Conservation (phyloP, 176 grass and related monocot genomes). For the Carex cristatella region DNA sequence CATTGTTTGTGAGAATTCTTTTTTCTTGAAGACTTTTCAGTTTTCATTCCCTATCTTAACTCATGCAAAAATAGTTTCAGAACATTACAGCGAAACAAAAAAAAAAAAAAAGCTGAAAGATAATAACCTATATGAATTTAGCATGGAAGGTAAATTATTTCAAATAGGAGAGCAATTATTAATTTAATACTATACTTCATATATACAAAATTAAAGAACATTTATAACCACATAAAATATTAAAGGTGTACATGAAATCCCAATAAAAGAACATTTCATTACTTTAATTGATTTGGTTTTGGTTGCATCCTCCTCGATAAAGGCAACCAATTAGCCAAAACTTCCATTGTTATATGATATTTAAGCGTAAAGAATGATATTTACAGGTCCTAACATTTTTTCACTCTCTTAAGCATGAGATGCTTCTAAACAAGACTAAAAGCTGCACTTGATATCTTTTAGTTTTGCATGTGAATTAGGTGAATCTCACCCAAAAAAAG, state of each 20-base stretch:
- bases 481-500: not conserved
- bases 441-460: not conserved
- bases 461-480: not conserved
- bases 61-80: no score
- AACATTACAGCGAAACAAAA: no score
- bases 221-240: not conserved
- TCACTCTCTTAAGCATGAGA: not conserved
- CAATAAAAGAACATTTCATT: no score
- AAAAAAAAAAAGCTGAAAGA: no score
- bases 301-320: not conserved
- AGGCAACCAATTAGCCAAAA: constrained; percentile 7
- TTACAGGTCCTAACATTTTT: not conserved
- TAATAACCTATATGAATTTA: no score
- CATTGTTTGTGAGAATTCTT: no score
- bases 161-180: no score
- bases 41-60: no score
- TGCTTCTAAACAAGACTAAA: not conserved
- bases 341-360: not conserved
- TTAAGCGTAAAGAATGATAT: not conserved
- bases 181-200: no score
- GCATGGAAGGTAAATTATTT: no score
- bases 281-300: not conserved
- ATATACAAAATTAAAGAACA: not conserved
- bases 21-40: no score
- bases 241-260: not conserved